Percentiles rank a stretch among this genome's conserved stretches.
These are phyloP conservation scores for Massarina eburnea DNA, from an alignment of 2,329 filamentous ascomycete genomes.

Conservation along the genomic window DNA sequence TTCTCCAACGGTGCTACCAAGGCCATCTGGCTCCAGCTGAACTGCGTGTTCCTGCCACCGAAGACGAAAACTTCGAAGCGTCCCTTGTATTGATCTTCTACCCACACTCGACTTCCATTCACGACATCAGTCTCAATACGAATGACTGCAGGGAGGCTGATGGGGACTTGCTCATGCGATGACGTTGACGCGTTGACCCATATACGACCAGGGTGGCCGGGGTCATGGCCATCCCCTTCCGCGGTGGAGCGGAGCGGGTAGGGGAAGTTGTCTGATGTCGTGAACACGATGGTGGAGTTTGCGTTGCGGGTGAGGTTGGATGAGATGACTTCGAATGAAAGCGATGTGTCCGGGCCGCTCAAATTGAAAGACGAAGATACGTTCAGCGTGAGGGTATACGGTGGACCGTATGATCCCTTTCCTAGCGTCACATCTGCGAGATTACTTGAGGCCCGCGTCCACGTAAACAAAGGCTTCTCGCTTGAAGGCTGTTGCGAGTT, in stretches of 20 bases:
- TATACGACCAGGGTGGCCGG: conserved; percentile 53
- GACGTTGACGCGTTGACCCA: conserved; percentile 54
- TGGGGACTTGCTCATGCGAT: conserved; percentile 45
- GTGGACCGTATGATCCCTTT: conserved; percentile 49
- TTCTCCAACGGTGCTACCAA: conserved; percentile 54
- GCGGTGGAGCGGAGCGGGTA: conserved; percentile 55
- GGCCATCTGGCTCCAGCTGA: conserved; percentile 61
- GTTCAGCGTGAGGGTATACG: conserved; percentile 47
- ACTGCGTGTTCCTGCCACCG: conserved; percentile 54
- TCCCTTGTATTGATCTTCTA: conserved; percentile 50
- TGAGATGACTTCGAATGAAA: conserved; percentile 37
- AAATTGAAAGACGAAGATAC: conserved; percentile 49
- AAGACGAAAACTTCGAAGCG: conserved; percentile 59
- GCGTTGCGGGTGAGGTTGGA: conserved; percentile 19
- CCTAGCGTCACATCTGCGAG: conserved; percentile 22
- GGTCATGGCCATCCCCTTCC: conserved; percentile 49
- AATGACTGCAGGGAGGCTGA: conserved; percentile 40
- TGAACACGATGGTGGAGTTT: conserved; percentile 46
- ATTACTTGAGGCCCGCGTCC: conserved; percentile 23
- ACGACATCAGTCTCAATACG: conserved; percentile 49
- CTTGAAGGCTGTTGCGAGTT: conserved; percentile 2
- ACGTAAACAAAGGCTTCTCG: conserved; percentile 31
- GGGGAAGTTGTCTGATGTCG: conserved; percentile 37
- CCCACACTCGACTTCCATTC: conserved; percentile 54
- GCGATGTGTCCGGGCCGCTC: conserved; percentile 46